Evolutionary conservation across 306 rosid genomes (phyloP).

Genomic region (Prunus mongolica): DNA sequence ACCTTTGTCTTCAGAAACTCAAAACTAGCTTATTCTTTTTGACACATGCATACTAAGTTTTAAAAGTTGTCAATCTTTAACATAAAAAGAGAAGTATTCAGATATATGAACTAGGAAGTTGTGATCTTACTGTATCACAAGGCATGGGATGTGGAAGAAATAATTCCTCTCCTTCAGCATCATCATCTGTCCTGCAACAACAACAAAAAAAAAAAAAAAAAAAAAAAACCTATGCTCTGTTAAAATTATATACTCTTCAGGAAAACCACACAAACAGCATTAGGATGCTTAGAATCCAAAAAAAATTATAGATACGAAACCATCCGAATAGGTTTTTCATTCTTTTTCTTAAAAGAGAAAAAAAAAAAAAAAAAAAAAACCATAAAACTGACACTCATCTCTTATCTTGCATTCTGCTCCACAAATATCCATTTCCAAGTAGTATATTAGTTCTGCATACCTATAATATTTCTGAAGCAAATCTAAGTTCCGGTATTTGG

Average conservation of each 20-base stretch:
- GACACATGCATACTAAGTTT: neutral
- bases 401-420: neutral
- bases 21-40: neutral
- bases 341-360: neutral
- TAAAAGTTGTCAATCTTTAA: neutral
- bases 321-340: neutral
- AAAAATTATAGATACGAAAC: neutral
- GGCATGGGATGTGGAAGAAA: constrained; percentile 40
- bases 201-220: neutral
- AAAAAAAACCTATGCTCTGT: constrained; percentile 3
- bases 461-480: constrained; percentile 90
- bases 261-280: neutral
- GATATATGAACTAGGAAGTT: constrained; percentile 16
- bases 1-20: neutral
- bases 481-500: constrained; percentile 72
- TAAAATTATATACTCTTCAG: neutral
- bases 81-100: neutral
- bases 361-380: neutral
- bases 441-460: constrained; percentile 26
- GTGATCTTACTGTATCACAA: constrained; percentile 41
- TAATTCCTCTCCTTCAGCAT: constrained; percentile 64
- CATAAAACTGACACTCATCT: neutral
- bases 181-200: constrained; percentile 65
- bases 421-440: neutral
- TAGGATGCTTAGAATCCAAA: neutral